phyloP scores from a whole-genome alignment of 1,284 basidiomycete genomes.

The Malassezia arunalokei region DNA sequence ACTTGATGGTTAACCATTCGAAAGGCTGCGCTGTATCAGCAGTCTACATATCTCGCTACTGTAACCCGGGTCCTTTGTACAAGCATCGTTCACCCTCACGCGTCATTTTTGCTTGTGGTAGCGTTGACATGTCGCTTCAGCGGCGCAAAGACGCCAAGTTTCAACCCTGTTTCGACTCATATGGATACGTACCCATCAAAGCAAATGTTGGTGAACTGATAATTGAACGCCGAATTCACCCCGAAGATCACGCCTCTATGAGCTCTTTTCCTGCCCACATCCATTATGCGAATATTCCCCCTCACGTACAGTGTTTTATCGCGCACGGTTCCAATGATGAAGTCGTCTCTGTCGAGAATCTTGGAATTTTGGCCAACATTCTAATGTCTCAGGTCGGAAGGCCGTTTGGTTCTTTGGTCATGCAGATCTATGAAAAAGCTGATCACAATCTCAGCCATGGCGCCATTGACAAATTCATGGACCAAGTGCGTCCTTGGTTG shows the following conservation, averaged over 20 bases:
- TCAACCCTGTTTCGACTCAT: not conserved
- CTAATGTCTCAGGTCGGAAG: slow-evolving; percentile 6
- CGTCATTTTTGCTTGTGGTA: slow-evolving; percentile 1
- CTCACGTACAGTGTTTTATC: slow-evolving; percentile 1
- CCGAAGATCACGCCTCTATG: not conserved
- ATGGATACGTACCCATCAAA: not conserved
- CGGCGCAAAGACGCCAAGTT: not conserved
- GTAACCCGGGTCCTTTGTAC: not conserved
- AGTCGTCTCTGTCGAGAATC: slow-evolving; percentile 6
- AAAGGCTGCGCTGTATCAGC: slow-evolving; percentile 3
- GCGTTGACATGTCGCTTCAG: not conserved
- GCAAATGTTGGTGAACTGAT: not conserved
- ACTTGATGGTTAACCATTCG: slow-evolving; percentile 7
- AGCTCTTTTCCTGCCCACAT: not conserved
- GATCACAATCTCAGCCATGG: slow-evolving; percentile 11
- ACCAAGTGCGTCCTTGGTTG: not conserved
- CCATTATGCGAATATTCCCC: not conserved
- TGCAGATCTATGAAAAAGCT: not conserved
- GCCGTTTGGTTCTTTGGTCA: slow-evolving; percentile 2
- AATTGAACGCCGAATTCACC: not conserved
- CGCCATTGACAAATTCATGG: not conserved
- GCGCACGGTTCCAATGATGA: slow-evolving; percentile 8
- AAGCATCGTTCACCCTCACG: not conserved
- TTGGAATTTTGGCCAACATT: not conserved
- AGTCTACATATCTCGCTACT: not conserved